Evolutionary conservation across 768 basidiomycete genomes (phyloP).

Genomic region (Mycena chlorophos): DNA sequence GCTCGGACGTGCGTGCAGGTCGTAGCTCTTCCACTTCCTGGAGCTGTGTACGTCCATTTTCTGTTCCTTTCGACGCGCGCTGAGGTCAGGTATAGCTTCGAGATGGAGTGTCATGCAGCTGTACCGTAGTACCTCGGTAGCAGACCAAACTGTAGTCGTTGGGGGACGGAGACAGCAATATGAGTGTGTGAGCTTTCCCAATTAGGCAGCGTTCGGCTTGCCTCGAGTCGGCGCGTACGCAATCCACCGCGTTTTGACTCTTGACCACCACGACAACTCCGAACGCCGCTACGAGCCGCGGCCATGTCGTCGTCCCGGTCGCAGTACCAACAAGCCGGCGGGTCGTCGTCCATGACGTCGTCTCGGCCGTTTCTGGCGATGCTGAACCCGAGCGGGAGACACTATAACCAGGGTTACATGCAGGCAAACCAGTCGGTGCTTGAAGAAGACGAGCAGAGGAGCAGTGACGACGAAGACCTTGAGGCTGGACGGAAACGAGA

Average conservation of each 20-base stretch:
- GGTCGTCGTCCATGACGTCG: conserved; percentile 43
- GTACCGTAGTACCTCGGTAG: conserved; percentile 24
- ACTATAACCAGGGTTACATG: conserved; percentile 67
- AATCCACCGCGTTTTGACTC: conserved; percentile 3
- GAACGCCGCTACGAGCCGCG: no score
- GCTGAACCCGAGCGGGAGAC: conserved; percentile 76
- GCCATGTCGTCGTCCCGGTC: conserved; percentile 41
- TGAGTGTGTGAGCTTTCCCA: background rate
- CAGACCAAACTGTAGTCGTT: background rate
- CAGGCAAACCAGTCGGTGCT: conserved; percentile 69
- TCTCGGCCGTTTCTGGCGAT: conserved; percentile 80
- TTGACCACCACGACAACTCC: no score
- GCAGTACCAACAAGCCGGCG: conserved; percentile 29
- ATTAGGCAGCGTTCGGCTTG: background rate
- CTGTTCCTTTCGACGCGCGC: no score
- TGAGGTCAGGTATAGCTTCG: conserved; percentile 44
- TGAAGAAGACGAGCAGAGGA: conserved; percentile 63
- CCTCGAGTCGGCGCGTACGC: conserved; percentile 16
- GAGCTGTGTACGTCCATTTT: conserved; percentile 13
- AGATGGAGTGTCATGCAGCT: conserved; percentile 63
- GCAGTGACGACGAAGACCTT: conserved; percentile 47
- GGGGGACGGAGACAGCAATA: background rate
- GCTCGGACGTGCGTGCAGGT: conserved; percentile 64
- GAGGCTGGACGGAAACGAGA: conserved; percentile 64
- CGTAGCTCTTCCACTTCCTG: conserved; percentile 43